A percentile compares a stretch with the other conserved stretches of the same genome.
These are phyloP conservation scores for Metschnikowia koreensis DNA, from an alignment of 805 yeast genomes.

Conservation along the genomic window DNA sequence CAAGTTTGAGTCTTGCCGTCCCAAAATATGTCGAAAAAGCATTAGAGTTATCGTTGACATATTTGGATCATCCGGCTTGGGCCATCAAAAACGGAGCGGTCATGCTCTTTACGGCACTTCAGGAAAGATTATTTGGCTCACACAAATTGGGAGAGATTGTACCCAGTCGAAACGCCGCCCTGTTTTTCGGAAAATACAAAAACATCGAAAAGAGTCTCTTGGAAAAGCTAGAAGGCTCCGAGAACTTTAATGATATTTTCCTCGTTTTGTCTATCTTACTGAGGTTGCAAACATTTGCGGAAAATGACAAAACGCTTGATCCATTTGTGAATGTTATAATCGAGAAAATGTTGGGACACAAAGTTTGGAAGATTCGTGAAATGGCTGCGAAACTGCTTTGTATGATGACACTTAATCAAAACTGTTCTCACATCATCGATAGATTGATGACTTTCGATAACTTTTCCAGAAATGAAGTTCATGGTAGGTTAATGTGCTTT, in stretches of 20 bases:
- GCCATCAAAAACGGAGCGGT: constrained; percentile 88
- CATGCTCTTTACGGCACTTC: constrained; percentile 86
- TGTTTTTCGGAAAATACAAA: constrained; percentile 67
- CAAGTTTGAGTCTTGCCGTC: constrained; percentile 53
- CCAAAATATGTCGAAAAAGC: constrained; percentile 41
- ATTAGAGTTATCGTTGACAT: constrained; percentile 55
- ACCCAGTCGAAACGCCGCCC: constrained; percentile 49
- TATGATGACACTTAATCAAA: constrained; percentile 34
- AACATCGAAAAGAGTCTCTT: constrained; percentile 51
- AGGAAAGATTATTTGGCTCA: constrained; percentile 74
- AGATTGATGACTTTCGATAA: constrained; percentile 15
- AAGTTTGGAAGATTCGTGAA: constrained; percentile 83
- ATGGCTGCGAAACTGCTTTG: constrained; percentile 75
- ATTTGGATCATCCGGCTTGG: constrained; percentile 73
- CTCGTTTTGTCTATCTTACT: constrained; percentile 73
- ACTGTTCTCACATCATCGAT: constrained; percentile 20
- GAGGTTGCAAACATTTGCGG: constrained; percentile 62
- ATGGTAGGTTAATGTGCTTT: constrained; percentile 13
- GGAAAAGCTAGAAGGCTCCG: constrained; percentile 31
- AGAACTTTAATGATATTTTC: constrained; percentile 54
- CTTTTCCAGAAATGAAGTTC: constrained; percentile 5
- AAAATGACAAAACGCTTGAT: constrained; percentile 45
- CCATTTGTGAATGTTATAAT: constrained; percentile 44
- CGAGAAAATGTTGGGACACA: constrained; percentile 43
- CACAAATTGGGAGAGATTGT: constrained; percentile 36